phyloP scores from a whole-genome alignment of 2,329 filamentous ascomycete genomes.

The Pseudogymnoascus sp. region DNA sequence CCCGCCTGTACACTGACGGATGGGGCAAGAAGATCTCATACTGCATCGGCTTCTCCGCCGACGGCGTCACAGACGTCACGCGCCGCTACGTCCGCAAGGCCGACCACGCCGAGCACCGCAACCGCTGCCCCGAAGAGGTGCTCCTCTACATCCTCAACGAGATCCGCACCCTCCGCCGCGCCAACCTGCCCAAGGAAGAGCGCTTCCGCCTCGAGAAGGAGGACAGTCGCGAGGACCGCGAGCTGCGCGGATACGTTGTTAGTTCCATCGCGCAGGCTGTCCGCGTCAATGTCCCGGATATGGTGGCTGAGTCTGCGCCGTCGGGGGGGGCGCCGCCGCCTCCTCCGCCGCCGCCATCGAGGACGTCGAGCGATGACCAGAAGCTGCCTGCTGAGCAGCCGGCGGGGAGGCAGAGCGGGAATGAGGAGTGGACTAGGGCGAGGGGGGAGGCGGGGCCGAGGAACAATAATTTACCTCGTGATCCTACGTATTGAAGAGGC shows the following conservation, averaged over 20 bases:
- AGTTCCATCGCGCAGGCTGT: constrained; percentile 67
- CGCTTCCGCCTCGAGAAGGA: constrained; percentile 76
- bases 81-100: constrained; percentile 64
- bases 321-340: constrained; percentile 17
- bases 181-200: constrained; percentile 79
- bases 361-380: constrained; percentile 42
- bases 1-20: constrained; percentile 82
- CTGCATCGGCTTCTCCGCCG: constrained; percentile 91
- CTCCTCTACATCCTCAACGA: constrained; percentile 87
- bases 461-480: not conserved
- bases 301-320: not conserved
- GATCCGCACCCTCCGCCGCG: constrained; percentile 75
- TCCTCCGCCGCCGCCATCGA: constrained; percentile 19
- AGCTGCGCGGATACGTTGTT: constrained; percentile 68
- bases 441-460: constrained; percentile 37
- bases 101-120: constrained; percentile 67
- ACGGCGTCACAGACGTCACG: constrained; percentile 65
- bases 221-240: constrained; percentile 66
- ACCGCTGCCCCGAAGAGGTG: constrained; percentile 78
- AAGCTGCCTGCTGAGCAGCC: constrained; percentile 56
- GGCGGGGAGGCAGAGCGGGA: constrained; percentile 41
- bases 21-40: constrained; percentile 98
- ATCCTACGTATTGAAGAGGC: not conserved
- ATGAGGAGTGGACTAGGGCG: constrained; percentile 45
- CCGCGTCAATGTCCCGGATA: constrained; percentile 12